Base-by-base conservation (phyloP, 345 rosid species). In the Gossypium raimondii region DNA sequence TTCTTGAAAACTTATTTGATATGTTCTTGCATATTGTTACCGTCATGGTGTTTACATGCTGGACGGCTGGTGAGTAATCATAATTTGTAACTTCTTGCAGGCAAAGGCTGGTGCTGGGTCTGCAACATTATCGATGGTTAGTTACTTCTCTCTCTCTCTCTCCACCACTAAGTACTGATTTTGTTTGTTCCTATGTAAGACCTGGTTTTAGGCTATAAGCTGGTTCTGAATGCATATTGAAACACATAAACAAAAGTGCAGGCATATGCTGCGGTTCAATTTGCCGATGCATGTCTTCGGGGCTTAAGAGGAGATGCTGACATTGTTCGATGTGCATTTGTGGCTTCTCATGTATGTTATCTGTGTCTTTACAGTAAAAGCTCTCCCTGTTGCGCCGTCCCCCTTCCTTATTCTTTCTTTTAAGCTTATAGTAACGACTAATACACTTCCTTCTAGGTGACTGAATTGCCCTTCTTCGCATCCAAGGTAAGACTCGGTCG, bases 51-150 rank as follows among this genome's bases (percentile, higher is more conserved):
- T 45, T 47, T 17, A 27, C 24, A 9, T 69, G 55, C 47, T 68
- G 18, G 47, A 59, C 47, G 18, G 11, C 18, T 38, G 38, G 27
- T 68, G 44, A 75, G 51, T 38, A 24, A 60, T 48, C 55, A 9
- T 69, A 51, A 9, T 47, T 56, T 67, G 71, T 66, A 34, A 64
- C 25, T 44, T 68, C 70, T 78, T 83, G 80, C 85, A 95, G 99
- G 99, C 99, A 71, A 95, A 91, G 85, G 97, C 99, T 83, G 99
- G 99, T 55, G 56, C 97, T 59, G 99, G 98, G 76, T 95, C 99
- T 56, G 99, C 99, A 43, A 95, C 99, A 44, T 81, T 93, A 45
- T 95, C 99, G 0, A 95, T 95, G 99, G 99, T 95, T 67, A 51
- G 89, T 77, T 45, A 22, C 52, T 52, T 24, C 34, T 51, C 17